These are phyloP conservation scores for Marsdenia floribunda DNA, from an alignment of 257 asterid species.

Conservation along the genomic window DNA sequence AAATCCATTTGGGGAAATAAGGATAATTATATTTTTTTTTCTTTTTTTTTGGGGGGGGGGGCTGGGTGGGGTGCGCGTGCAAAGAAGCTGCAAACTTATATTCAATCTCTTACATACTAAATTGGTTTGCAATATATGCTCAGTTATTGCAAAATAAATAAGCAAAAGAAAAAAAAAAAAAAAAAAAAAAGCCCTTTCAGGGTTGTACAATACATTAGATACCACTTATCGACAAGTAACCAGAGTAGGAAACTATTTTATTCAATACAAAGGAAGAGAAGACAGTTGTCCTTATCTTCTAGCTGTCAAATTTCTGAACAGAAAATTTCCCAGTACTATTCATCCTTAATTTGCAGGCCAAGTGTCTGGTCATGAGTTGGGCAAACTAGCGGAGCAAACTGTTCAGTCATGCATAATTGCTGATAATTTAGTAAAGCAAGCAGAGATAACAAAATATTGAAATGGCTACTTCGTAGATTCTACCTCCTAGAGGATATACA, in stretches of 20 bases:
- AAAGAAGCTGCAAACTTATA: not conserved
- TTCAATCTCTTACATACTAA: not conserved
- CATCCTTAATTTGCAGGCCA: not conserved
- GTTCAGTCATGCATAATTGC: not conserved
- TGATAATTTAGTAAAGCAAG: not conserved
- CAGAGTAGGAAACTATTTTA: not conserved
- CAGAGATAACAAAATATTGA: not conserved
- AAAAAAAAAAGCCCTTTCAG: not conserved
- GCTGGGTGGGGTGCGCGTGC: not conserved
- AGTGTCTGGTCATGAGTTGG: not conserved
- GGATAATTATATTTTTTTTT: not conserved
- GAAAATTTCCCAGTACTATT: not conserved
- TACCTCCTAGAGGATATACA: not conserved
- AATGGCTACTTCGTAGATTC: not conserved
- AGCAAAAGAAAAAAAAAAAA: no score
- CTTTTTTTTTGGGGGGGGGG: no score
- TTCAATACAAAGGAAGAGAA: not conserved
- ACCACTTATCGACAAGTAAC: not conserved
- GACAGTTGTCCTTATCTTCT: not conserved
- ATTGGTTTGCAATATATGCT: not conserved
- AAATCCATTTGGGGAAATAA: not conserved
- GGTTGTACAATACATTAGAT: not conserved
- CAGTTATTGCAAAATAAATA: not conserved
- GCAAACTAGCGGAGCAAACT: not conserved
- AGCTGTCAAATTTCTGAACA: not conserved